A percentile compares a stretch with the other conserved stretches of the same genome.
phyloP scores from a whole-genome alignment of 2,329 filamentous ascomycete genomes.

The Colletotrichum agaves region DNA sequence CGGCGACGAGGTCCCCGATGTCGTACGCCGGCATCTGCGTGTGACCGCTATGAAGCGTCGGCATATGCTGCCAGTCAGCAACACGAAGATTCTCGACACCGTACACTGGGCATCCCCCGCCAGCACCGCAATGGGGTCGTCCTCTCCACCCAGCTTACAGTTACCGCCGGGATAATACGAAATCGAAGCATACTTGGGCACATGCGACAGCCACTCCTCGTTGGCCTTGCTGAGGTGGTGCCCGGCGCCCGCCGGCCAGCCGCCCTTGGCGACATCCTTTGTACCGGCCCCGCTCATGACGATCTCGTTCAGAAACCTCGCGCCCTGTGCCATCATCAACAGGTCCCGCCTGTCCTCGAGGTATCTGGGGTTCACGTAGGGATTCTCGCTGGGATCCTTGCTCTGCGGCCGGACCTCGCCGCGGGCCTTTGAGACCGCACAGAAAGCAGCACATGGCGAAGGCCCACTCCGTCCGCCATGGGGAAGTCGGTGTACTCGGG shows the following conservation, averaged over 20 bases:
- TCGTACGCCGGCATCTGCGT: background rate
- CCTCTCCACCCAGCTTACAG: background rate
- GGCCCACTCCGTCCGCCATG: background rate
- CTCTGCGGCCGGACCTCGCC: background rate
- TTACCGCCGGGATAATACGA: background rate
- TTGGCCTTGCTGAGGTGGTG: slow-evolving; percentile 57
- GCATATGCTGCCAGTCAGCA: background rate
- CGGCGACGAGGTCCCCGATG: background rate
- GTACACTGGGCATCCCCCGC: background rate
- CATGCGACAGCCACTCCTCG: slow-evolving; percentile 48
- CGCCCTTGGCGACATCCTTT: background rate
- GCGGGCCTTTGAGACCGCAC: background rate
- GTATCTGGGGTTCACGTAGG: background rate
- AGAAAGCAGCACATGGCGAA: background rate
- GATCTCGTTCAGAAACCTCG: background rate
- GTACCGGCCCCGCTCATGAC: background rate
- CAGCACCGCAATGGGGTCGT: background rate
- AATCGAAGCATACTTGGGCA: background rate
- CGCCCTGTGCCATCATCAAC: background rate
- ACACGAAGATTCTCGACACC: background rate
- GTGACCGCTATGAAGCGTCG: background rate
- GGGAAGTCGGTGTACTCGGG: background rate
- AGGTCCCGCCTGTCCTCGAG: background rate
- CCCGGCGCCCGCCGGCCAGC: slow-evolving; percentile 40
- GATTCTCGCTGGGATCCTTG: background rate